Percentiles rank a stretch among this genome's conserved stretches.
Evolutionary conservation across 805 yeast genomes (phyloP).

Genomic region (Wickerhamomyces pijperi): DNA sequence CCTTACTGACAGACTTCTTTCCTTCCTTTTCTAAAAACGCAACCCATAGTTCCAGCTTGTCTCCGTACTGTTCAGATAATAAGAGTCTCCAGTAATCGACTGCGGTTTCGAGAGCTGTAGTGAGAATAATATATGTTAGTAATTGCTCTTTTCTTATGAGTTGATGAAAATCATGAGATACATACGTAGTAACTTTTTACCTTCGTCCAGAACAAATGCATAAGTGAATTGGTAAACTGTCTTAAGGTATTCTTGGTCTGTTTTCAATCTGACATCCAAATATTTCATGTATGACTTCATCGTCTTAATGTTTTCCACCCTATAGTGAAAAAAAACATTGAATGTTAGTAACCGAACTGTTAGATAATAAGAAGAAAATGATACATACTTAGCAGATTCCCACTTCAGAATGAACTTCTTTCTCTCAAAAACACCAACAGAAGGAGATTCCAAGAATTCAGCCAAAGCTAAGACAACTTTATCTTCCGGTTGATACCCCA

Average conservation of each 20-base stretch:
- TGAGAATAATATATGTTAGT: conserved; percentile 1
- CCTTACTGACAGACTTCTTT: conserved; percentile 47
- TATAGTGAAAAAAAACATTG: conserved; percentile 1
- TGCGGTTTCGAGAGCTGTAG: conserved; percentile 39
- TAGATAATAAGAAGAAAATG: not conserved
- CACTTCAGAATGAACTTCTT: conserved; percentile 47
- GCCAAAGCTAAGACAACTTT: conserved; percentile 60
- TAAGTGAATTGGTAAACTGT: conserved; percentile 64
- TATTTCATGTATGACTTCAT: conserved; percentile 34
- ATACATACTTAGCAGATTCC: conserved; percentile 21
- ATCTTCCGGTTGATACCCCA: conserved; percentile 69
- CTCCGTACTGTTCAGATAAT: conserved; percentile 24
- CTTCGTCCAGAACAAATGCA: conserved; percentile 48
- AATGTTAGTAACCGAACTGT: not conserved
- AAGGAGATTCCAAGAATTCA: conserved; percentile 53
- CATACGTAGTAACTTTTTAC: conserved; percentile 38
- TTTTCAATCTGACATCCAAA: conserved; percentile 22
- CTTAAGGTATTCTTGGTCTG: conserved; percentile 34
- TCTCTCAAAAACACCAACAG: conserved; percentile 48
- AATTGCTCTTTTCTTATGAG: not conserved
- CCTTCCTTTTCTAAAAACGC: conserved; percentile 34
- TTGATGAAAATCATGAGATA: not conserved
- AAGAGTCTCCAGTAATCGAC: conserved; percentile 70
- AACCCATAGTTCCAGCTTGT: conserved; percentile 44
- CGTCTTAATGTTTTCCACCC: conserved; percentile 22